These are phyloP conservation scores for Melaleuca quinquenervia DNA, from an alignment of 345 rosid species.

Conservation along the genomic window DNA sequence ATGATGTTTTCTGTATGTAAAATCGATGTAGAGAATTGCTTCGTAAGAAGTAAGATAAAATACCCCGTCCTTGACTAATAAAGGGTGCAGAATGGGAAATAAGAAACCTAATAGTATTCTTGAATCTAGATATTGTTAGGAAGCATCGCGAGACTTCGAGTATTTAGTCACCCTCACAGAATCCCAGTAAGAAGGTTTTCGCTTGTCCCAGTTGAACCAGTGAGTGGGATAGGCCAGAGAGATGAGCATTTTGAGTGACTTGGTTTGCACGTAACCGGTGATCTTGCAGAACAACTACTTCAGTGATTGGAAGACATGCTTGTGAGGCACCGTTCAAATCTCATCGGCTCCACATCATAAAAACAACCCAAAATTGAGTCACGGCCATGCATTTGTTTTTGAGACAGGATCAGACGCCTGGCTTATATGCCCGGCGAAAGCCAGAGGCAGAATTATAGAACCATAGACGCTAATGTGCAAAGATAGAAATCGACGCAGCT, in stretches of 20 bases:
- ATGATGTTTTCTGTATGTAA: background rate
- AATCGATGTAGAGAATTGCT: background rate
- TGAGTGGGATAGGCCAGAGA: background rate
- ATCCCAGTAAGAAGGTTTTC: background rate
- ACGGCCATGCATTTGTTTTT: background rate
- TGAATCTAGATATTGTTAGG: background rate
- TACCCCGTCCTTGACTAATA: background rate
- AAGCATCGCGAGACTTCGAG: background rate
- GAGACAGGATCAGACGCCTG: background rate
- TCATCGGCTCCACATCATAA: background rate
- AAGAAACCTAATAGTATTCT: background rate
- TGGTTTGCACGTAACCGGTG: background rate
- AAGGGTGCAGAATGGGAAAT: background rate
- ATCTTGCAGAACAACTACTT: background rate
- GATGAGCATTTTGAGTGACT: background rate
- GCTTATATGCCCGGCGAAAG: background rate
- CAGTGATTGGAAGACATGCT: background rate
- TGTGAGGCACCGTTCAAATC: background rate
- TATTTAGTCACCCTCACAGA: background rate
- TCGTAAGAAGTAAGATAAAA: too few relatives aligned
- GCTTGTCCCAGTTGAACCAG: background rate
- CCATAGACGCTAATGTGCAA: background rate
- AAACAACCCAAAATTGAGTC: background rate
- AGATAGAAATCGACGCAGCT: background rate
- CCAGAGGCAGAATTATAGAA: background rate